Base-by-base conservation (phyloP, 768 basidiomycete species). In the Suillus subaureus region DNA sequence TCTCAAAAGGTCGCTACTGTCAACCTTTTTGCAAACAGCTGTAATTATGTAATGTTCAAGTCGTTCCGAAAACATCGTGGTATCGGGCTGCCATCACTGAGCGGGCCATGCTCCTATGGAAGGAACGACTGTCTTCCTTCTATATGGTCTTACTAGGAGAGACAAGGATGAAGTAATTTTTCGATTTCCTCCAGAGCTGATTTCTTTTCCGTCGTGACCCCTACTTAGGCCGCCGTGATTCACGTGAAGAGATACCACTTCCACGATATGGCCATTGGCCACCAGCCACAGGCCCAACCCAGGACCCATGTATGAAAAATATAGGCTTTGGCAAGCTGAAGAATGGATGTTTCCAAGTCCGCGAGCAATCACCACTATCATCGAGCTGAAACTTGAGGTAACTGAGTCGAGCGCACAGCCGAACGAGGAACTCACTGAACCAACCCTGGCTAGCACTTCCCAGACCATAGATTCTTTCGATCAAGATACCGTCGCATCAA, bases 131-230 rank as follows among this genome's bases (percentile, higher is more conserved):
- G 9, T 35, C 35, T 11, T 35, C 35, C 35, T 35, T 9, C 35
- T 35, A 35, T 35, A 35, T 35, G 35, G 8, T 35, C 35, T 35
- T 8, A 35, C 35, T 35, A 6, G 33, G 33, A 6, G 33, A 35
- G 33, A 35, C 9, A 1, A 35, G 6, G 94, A 93, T 96, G 77
- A 96, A 96, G 78, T 93, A 93, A 69, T 91, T 90, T 73, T 82
- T 96, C 58, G 95, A 28, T 82, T 94, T 42, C 84, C 90, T 45
- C 84, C 83, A 61, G 93, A 96, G 72, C 78, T 83, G 67, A 88
- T 84, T 73, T 79, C 80, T 85, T 86, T 87, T 45, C 91, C 91
- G 15, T 87, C 88, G 21, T 42, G 16, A 89, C 87, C 3, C 31
- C 31, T 31, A 31, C 52, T 21, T 69, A 87, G 86, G 77, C 57